These are phyloP conservation scores for Candida tallmaniae DNA, from an alignment of 805 yeast genomes.

Conservation along the genomic window DNA sequence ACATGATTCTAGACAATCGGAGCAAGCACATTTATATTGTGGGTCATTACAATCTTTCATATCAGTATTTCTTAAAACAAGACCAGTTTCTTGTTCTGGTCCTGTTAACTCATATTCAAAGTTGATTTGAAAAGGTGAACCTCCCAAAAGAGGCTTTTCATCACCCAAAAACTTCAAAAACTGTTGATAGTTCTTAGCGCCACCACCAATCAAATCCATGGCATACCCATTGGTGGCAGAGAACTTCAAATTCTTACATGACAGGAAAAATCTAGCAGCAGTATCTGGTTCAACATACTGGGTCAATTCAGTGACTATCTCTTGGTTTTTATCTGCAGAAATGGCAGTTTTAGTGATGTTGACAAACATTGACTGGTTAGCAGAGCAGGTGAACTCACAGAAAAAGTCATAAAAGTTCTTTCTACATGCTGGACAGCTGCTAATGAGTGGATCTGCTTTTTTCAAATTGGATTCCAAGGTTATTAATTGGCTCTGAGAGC, in stretches of 20 bases:
- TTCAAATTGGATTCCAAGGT: constrained; percentile 50
- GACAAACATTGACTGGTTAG: constrained; percentile 72
- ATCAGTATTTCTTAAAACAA: constrained; percentile 22
- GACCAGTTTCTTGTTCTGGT: constrained; percentile 11
- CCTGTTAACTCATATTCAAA: constrained; percentile 50
- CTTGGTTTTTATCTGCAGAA: constrained; percentile 46
- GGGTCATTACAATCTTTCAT: constrained; percentile 57
- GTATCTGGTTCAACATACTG: constrained; percentile 54
- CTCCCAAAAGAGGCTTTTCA: constrained; percentile 89
- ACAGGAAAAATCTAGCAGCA: constrained; percentile 68
- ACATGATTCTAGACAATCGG: constrained; percentile 82
- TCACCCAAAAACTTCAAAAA: constrained; percentile 90
- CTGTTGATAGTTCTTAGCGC: constrained; percentile 67
- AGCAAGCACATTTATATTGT: constrained; percentile 76
- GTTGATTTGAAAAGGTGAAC: constrained; percentile 92
- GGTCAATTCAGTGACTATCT: constrained; percentile 67
- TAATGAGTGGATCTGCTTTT: constrained; percentile 36
- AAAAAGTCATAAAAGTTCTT: constrained; percentile 80
- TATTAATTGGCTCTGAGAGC: constrained; percentile 59
- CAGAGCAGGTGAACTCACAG: constrained; percentile 87
- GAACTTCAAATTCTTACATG: constrained; percentile 86
- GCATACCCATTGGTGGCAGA: constrained; percentile 94
- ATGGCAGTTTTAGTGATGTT: constrained; percentile 53
- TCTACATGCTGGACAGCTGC: constrained; percentile 81
- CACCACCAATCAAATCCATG: constrained; percentile 98